These are phyloP conservation scores for Oryza glaberrima DNA, from an alignment of 176 grass and related monocot species.

Conservation along the genomic window DNA sequence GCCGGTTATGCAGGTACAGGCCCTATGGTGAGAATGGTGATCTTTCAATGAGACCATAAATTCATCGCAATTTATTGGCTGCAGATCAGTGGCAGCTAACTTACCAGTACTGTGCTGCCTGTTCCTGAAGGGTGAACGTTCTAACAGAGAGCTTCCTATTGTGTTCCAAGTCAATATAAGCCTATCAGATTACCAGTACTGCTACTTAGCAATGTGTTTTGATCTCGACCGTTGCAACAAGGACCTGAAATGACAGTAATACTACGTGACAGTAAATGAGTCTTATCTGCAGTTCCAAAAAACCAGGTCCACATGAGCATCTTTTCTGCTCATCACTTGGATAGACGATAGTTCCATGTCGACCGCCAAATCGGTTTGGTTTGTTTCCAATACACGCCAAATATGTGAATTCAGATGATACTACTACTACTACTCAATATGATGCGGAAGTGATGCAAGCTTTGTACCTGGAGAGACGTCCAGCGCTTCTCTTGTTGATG, in stretches of 20 bases:
- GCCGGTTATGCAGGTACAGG: background rate
- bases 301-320: background rate
- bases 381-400: conserved; percentile 27
- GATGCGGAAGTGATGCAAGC: background rate
- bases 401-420: background rate
- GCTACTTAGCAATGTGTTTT: background rate
- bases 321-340: background rate
- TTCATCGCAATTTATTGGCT: conserved; percentile 12
- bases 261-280: background rate
- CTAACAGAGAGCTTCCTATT: background rate
- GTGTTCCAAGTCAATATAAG: conserved; percentile 18
- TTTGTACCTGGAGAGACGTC: conserved; percentile 15
- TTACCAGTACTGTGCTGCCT: background rate
- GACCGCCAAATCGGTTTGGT: conserved; percentile 15
- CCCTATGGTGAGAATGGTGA: background rate
- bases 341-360: background rate
- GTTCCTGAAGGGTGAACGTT: conserved; percentile 13
- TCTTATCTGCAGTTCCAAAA: conserved; percentile 16
- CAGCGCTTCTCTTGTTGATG: background rate
- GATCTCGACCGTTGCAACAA: background rate
- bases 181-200: background rate
- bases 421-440: background rate
- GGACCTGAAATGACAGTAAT: background rate
- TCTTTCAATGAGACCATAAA: conserved; percentile 13
- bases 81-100: background rate